Evolutionary conservation across 306 rosid genomes (phyloP).

Genomic region (Cercis canadensis): DNA sequence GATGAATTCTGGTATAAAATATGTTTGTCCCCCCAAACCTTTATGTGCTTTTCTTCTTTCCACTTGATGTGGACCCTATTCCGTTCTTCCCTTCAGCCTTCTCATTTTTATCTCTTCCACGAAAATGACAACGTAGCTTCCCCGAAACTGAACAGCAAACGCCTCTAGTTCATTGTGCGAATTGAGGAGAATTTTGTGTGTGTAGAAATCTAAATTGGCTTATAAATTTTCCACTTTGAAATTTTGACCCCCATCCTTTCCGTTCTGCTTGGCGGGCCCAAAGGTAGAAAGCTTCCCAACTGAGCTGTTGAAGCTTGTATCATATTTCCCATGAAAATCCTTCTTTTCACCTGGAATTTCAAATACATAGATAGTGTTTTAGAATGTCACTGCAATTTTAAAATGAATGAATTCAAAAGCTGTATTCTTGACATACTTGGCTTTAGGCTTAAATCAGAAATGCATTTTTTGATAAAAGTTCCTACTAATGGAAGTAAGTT

Average conservation of each 20-base stretch:
- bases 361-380: not conserved
- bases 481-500: too few relatives aligned
- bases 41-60: not conserved
- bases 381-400: slow-evolving; percentile 1
- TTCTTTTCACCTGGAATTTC: not conserved
- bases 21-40: not conserved
- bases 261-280: not conserved
- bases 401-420: not conserved
- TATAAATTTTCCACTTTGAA: slow-evolving; percentile 7
- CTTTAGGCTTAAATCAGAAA: not conserved
- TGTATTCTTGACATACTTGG: not conserved
- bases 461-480: not conserved
- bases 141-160: slow-evolving; percentile 38
- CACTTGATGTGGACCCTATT: slow-evolving; percentile 34
- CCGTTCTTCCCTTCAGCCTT: slow-evolving; percentile 19
- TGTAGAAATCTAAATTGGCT: slow-evolving; percentile 16
- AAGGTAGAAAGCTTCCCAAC: slow-evolving; percentile 39
- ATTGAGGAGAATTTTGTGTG: too few relatives aligned
- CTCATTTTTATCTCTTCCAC: not conserved
- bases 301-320: slow-evolving; percentile 18
- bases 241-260: slow-evolving; percentile 17
- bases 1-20: not conserved
- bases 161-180: not conserved
- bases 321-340: slow-evolving; percentile 1
- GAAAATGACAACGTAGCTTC: not conserved